Evolutionary conservation across 1,139 yeast species (phyloP).

Genomic region (Saccharomyces uvarum): DNA sequence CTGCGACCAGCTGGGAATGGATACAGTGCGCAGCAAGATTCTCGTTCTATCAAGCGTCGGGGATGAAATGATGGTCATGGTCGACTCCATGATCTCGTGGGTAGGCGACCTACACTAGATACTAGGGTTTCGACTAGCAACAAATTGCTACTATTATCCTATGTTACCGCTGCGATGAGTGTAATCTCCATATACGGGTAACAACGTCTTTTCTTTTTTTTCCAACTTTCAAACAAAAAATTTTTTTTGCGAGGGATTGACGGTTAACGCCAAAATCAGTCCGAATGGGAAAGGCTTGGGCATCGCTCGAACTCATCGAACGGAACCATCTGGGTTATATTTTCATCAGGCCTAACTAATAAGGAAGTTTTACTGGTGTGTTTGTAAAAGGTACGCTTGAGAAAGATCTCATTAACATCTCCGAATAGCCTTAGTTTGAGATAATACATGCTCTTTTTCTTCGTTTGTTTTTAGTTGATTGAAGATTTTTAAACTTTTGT

Average conservation of each 20-base stretch:
- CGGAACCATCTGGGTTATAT: neutral
- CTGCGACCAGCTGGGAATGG: slow-evolving; percentile 27
- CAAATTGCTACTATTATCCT: neutral
- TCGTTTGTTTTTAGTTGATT: neutral
- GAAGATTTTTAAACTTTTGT: neutral
- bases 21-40: slow-evolving; percentile 31
- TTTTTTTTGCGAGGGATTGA: slow-evolving; percentile 1
- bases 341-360: neutral
- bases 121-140: neutral
- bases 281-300: slow-evolving; percentile 1
- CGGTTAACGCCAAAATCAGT: neutral
- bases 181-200: neutral
- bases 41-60: slow-evolving; percentile 24
- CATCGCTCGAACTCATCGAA: slow-evolving; percentile 1
- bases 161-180: neutral
- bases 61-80: slow-evolving; percentile 16
- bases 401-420: neutral
- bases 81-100: slow-evolving; percentile 24
- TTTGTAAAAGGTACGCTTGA: neutral
- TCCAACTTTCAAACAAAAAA: neutral
- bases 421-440: neutral
- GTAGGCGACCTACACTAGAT: slow-evolving; percentile 9
- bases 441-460: neutral
- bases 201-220: neutral
- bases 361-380: neutral